Evolutionary conservation across 75 land plant genomes (phyloP), one percentile per base, ranked within the genome.

Genomic region (Ceratopteris richardii): DNA sequence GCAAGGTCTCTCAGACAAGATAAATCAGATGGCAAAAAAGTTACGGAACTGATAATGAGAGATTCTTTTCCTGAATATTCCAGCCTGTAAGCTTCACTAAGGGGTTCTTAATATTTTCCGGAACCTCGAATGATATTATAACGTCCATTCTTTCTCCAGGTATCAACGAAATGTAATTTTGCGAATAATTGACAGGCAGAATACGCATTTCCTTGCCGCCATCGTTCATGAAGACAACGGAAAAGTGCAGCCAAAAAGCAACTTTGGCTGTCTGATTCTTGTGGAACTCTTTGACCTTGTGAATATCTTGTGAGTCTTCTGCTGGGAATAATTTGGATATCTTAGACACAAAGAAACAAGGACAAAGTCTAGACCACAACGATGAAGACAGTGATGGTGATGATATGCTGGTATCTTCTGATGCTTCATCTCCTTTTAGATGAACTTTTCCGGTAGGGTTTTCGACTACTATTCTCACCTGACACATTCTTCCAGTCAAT

Each of bases 141-240:
- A 88, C 54, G 0, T 67, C 28, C 62, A 80, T 72, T 14, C 13
- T 52, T 71, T 92, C 97, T 17, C 85, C 86, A 17, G 95, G 97
- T 0, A 76, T 80, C 16, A 88, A 44, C 0, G 97, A 92, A 48
- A 92, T 82, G 47, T 82, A 92, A 70, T 92, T 92, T 40, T 88
- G 80, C 9, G 97, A 82, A 55, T 92, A 92, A 60, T 75, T 85
- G 27, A 88, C 97, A 13, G 97, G 94, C n/a, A 92, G 88, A 33
- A 92, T 82, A 56, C 97, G 74, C 9, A 79, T 74, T 60, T 88
- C 94, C 39, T 67, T 73, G 23, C 65, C 77, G 22, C 66, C 60
- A 1, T 44, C 44, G 6, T 54, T 51, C 23, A 66, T 57, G 22
- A 42, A 67, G 55, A 77, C 71, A 36, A 92, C 94, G 0, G 94